Evolutionary conservation across 1,284 basidiomycete genomes (phyloP), one percentile per base, ranked within the genome.

Genomic region (Apiotrichum porosum): DNA sequence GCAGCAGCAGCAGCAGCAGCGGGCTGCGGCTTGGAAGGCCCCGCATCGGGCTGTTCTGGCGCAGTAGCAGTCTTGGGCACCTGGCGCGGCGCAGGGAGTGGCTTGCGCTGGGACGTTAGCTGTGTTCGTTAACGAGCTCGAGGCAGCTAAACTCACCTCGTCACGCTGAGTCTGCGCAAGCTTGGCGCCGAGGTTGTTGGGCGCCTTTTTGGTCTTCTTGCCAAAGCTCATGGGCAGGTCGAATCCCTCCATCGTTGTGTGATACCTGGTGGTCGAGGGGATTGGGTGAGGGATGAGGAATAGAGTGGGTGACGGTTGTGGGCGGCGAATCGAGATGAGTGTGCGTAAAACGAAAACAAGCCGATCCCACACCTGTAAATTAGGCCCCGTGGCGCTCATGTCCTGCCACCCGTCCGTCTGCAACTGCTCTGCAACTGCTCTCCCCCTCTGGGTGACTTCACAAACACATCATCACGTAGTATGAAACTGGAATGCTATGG

Each of bases 211-310:
- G 39, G 68, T 56, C 56, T 72, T 73, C 54, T 75, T 75, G 54
- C 73, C 73, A 51, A 75, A 75, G 58, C 67, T 68, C 68, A 74
- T 72, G 3, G 72, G 72, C 3, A 74, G 60, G 21, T 62, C 69
- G 24, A 63, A 64, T n/a, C 57, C 62, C 23, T 74, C 72, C 72
- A 74, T 74, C 26, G 26, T 28, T n/a, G n/a, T n/a, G n/a, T n/a
- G n/a, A n/a, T n/a, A n/a, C n/a, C n/a, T n/a, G n/a, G n/a, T n/a
- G n/a, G n/a, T n/a, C n/a, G n/a, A n/a, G n/a, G n/a, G n/a, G n/a
- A n/a, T n/a, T n/a, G n/a, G n/a, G n/a, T n/a, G n/a, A n/a, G n/a
- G n/a, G n/a, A n/a, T n/a, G n/a, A n/a, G n/a, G n/a, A n/a, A n/a
- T n/a, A n/a, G n/a, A n/a, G n/a, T n/a, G n/a, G n/a, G n/a, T n/a